phyloP scores from a whole-genome alignment of 148 eudicot genomes.

The Silene conica region DNA sequence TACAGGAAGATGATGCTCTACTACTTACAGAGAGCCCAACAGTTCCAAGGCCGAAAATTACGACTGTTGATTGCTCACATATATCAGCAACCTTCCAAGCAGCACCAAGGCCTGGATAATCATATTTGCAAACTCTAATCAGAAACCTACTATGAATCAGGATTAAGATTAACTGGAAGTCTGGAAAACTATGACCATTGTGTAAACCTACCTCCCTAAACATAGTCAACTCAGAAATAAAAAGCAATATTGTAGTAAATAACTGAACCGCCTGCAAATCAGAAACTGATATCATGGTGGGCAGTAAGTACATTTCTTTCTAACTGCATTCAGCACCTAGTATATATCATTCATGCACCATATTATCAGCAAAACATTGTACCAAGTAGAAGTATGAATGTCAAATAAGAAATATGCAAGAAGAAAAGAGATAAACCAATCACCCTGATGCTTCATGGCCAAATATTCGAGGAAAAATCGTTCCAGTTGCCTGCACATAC shows the following conservation, averaged over 20 bases:
- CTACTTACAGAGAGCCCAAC: slow-evolving; percentile 91
- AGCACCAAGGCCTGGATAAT: slow-evolving; percentile 73
- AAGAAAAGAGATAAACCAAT: slow-evolving; percentile 17
- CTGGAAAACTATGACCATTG: no score
- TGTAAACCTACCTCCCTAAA: not conserved
- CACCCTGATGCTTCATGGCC: slow-evolving; percentile 99
- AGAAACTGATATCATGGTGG: not conserved
- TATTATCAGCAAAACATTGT: not conserved
- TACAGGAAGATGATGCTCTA: not conserved
- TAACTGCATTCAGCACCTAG: no score
- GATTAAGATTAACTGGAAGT: not conserved
- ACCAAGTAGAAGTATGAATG: not conserved
- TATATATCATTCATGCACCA: not conserved
- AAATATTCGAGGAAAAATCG: slow-evolving; percentile 81
- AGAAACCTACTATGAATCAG: not conserved
- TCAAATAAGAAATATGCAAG: not conserved
- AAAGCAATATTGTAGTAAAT: not conserved
- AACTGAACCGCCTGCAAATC: not conserved
- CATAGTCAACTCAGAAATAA: not conserved
- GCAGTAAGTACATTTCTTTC: not conserved
- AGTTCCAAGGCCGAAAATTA: slow-evolving; percentile 93
- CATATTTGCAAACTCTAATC: slow-evolving; percentile 5
- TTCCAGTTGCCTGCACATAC: slow-evolving; percentile 57
- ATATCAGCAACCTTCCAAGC: slow-evolving; percentile 96
- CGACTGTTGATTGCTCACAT: slow-evolving; percentile 62